Conservation (phyloP, 495 filamentous ascomycete species). For the Neurospora sp. region DNA sequence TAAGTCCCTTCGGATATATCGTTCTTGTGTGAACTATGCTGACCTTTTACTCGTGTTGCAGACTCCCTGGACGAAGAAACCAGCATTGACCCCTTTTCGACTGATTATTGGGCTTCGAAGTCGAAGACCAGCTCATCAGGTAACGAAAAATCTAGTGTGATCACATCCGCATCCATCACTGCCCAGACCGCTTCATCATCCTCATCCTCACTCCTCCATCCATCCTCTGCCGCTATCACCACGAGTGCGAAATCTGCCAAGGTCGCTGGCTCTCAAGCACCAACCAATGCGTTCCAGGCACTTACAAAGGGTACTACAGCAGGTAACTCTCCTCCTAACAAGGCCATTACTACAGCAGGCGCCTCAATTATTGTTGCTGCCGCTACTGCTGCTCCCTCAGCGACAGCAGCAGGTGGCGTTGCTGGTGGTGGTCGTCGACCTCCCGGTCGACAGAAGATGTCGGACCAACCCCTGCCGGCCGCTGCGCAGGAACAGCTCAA, state of each 20-base stretch:
- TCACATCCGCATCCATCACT: neutral
- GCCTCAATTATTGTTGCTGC: neutral
- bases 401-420: neutral
- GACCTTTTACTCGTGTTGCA: constrained; percentile 7
- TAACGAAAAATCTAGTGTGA: constrained; percentile 9
- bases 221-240: neutral
- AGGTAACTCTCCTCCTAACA: neutral
- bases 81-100: constrained; percentile 76
- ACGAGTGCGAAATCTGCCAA: neutral
- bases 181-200: neutral
- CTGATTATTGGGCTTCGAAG: constrained; percentile 59
- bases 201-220: neutral
- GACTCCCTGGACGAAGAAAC: constrained; percentile 33
- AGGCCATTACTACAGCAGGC: neutral
- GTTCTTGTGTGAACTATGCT: constrained; percentile 1
- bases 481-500: constrained; percentile 17
- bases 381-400: neutral
- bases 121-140: constrained; percentile 12
- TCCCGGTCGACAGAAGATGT: constrained; percentile 10
- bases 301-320: constrained; percentile 1
- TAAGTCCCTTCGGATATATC: constrained; percentile 27
- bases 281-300: constrained; percentile 18
- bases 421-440: neutral
- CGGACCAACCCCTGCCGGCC: constrained; percentile 7
- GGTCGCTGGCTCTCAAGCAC: neutral